These are phyloP conservation scores for Cyclotella choctawhatcheeana DNA, from an alignment of 108 stramenopile genomes.

Conservation along the genomic window DNA sequence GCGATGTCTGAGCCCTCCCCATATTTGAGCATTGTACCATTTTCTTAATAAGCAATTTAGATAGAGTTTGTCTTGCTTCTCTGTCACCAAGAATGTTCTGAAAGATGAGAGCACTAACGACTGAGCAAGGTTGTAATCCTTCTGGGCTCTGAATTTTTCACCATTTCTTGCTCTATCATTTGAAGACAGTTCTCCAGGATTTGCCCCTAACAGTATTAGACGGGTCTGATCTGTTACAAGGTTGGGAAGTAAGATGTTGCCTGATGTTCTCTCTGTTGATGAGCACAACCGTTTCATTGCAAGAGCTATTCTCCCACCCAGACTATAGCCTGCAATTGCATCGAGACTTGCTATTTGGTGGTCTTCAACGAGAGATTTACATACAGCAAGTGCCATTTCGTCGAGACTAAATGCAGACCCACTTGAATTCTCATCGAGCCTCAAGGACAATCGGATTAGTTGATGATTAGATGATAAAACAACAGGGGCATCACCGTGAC, in stretches of 20 bases:
- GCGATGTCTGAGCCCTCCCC: slow-evolving; percentile 59
- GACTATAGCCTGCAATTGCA: slow-evolving; percentile 80
- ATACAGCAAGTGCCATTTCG: slow-evolving; percentile 60
- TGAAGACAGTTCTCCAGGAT: slow-evolving; percentile 43
- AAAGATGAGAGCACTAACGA: slow-evolving; percentile 31
- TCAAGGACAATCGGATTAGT: slow-evolving; percentile 40
- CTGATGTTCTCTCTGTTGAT: background rate
- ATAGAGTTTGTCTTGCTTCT: slow-evolving; percentile 9
- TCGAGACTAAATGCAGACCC: slow-evolving; percentile 50
- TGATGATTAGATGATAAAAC: slow-evolving; percentile 40
- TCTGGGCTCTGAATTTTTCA: slow-evolving; percentile 35
- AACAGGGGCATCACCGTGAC: slow-evolving; percentile 65
- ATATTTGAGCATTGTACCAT: slow-evolving; percentile 70
- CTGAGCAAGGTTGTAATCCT: slow-evolving; percentile 44
- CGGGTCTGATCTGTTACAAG: slow-evolving; percentile 46
- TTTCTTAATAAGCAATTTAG: slow-evolving; percentile 53
- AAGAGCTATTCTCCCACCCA: slow-evolving; percentile 87
- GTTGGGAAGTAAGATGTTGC: background rate
- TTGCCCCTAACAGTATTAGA: slow-evolving; percentile 43
- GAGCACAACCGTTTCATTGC: slow-evolving; percentile 64
- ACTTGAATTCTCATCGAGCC: slow-evolving; percentile 19
- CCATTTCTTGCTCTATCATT: background rate
- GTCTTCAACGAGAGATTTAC: slow-evolving; percentile 50
- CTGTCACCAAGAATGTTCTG: slow-evolving; percentile 34
- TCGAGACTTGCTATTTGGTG: slow-evolving; percentile 62